phyloP scores from a whole-genome alignment of 441 rosid species.

The Flueggea neowawraea region DNA sequence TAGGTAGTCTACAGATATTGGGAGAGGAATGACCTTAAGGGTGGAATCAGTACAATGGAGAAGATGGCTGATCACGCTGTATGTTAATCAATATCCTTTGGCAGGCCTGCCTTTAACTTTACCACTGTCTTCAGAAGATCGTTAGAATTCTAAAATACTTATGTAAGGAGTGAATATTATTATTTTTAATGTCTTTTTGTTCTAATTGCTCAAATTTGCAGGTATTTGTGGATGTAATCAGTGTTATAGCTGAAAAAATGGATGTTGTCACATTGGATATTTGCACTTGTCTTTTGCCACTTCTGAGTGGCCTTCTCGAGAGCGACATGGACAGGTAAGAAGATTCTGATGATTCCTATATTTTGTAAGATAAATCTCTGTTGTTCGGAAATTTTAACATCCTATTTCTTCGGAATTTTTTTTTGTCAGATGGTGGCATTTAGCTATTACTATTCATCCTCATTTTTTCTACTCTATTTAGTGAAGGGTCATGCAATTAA shows the following conservation, averaged over 20 bases:
- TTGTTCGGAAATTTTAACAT: too few species aligned
- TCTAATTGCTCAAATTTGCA: constrained; percentile 32
- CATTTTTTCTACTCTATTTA: too few species aligned
- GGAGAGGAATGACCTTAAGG: constrained; percentile 83
- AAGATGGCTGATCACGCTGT: constrained; percentile 97
- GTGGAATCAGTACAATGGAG: constrained; percentile 71
- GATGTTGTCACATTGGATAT: constrained; percentile 76
- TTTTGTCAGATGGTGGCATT: too few species aligned
- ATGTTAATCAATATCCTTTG: constrained; percentile 24
- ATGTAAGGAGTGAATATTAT: too few species aligned
- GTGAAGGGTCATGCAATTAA: too few species aligned
- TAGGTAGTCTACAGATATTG: constrained; percentile 87
- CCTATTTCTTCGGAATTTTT: neutral
- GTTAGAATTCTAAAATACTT: neutral
- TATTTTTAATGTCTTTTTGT: neutral
- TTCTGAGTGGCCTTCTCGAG: constrained; percentile 65
- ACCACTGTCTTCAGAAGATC: neutral
- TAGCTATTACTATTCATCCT: too few species aligned
- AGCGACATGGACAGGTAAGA: constrained; percentile 82
- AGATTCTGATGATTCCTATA: constrained; percentile 3
- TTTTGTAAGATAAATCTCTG: neutral
- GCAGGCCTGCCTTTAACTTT: neutral
- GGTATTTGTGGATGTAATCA: constrained; percentile 86
- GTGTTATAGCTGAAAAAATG: constrained; percentile 57
- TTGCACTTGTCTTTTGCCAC: constrained; percentile 86